Evolutionary conservation across 83 land plant species (phyloP), one percentile per base, ranked within the genome.

Genomic region (Diphasiastrum complanatum): DNA sequence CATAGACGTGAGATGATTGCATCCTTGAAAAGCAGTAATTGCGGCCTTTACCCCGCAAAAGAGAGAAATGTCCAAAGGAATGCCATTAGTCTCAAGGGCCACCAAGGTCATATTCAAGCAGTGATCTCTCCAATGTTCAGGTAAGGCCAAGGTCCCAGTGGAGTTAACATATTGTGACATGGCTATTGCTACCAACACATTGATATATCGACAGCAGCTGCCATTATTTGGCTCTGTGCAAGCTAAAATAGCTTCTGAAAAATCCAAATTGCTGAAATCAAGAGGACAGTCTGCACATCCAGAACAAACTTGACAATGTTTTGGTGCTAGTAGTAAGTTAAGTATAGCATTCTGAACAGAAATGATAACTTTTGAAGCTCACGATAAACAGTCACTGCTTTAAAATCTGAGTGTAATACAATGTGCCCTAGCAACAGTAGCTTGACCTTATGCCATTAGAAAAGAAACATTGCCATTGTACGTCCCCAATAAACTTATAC

Each of bases 121-220:
- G 18, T 67, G 51, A 14, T 73, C 84, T 47, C 73, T 61, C 37
- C 70, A 64, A 47, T 78, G 60, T 18, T 70, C 34, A 47, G 81
- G 52, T 58, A 83, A 81, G 26, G 83, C 84, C 6, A 86, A 61
- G 19, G 64, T 67, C 22, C 84, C 68, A 4, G 87, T 78, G 47
- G 33, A 36, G 60, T 83, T 78, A 34, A 87, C 81, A 70, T 83
- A 80, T 1, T 60, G 77, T 47, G 84, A 71, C 43, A 83, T 56
- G 33, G 87, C 75, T 40, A 86, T 58, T 32, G 84, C 87, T 69
- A 86, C 59, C 46, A 80, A 73, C 8, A 84, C 81, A 78, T 80
- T 83, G 32, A 83, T 67, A 60, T 83, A 78, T 27, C 86, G 79
- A 69, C 91, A 86, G 43, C 91, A 86, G 61, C 74, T 75, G 11